Evolutionary conservation across 75 land plant species (phyloP).

Genomic region (Sequoia sempervirens): DNA sequence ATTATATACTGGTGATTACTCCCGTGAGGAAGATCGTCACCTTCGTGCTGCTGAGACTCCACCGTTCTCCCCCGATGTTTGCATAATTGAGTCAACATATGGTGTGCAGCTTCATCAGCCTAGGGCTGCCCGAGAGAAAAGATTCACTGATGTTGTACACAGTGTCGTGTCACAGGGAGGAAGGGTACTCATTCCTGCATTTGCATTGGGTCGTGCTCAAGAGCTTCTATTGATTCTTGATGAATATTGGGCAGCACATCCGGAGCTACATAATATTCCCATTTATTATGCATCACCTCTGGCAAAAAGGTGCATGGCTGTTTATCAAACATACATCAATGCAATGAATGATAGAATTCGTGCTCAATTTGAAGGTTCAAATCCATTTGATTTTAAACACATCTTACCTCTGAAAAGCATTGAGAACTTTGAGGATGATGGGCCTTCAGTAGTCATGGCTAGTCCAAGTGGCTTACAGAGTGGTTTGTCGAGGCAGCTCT

Average conservation of each 20-base stretch:
- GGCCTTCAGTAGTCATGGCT: conserved; percentile 80
- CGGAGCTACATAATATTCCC: conserved; percentile 87
- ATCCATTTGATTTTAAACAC: too few species aligned
- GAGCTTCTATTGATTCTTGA: conserved; percentile 91
- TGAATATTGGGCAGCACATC: conserved; percentile 95
- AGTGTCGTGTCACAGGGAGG: conserved; percentile 82
- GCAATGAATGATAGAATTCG: too few species aligned
- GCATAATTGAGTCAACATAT: conserved; percentile 95
- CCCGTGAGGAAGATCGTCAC: conserved; percentile 75
- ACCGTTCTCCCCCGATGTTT: conserved; percentile 88
- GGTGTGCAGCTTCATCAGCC: conserved; percentile 34
- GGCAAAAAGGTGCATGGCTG: too few species aligned
- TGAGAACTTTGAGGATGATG: too few species aligned
- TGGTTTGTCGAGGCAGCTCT: conserved; percentile 87
- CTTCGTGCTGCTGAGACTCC: conserved; percentile 75
- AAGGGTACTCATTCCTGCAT: conserved; percentile 88
- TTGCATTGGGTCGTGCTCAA: conserved; percentile 95
- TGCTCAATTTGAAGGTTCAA: too few species aligned
- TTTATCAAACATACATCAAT: too few species aligned
- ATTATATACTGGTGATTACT: conserved; percentile 57
- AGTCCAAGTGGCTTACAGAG: conserved; percentile 46
- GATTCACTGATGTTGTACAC: conserved; percentile 80
- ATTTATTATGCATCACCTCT: conserved; percentile 95
- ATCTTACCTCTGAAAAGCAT: too few species aligned
- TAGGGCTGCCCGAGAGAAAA: conserved; percentile 68